These are phyloP conservation scores for Dichomitus squalens DNA, from an alignment of 1,284 basidiomycete genomes.

Conservation along the genomic window DNA sequence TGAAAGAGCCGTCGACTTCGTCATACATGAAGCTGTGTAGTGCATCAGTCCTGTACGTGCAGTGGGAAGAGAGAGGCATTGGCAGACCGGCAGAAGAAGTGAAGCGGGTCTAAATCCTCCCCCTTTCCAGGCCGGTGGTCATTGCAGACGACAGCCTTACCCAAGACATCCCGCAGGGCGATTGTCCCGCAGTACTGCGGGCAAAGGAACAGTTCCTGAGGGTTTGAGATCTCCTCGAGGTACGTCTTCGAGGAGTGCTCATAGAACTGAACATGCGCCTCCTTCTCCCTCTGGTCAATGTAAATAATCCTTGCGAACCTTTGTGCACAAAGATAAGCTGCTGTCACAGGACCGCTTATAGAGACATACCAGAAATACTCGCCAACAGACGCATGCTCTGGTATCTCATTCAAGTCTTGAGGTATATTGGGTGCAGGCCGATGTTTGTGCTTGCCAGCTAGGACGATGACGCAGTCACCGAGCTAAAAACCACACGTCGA, in stretches of 20 bases:
- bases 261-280: constrained; percentile 69
- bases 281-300: constrained; percentile 43
- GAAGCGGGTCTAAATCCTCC: constrained; percentile 17
- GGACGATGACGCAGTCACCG: constrained; percentile 57
- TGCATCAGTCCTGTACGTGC: background rate
- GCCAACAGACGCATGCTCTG: constrained; percentile 41
- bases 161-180: constrained; percentile 35
- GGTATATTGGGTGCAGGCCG: constrained; percentile 30
- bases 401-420: constrained; percentile 34
- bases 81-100: constrained; percentile 64
- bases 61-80: background rate
- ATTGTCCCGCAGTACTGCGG: constrained; percentile 47
- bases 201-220: constrained; percentile 66
- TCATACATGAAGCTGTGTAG: constrained; percentile 26
- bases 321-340: background rate
- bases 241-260: constrained; percentile 63
- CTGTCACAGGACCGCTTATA: background rate
- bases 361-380: constrained; percentile 62
- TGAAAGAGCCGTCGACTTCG: constrained; percentile 34
- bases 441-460: constrained; percentile 37
- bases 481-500: constrained; percentile 38
- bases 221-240: constrained; percentile 56
- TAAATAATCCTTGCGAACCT: constrained; percentile 71
- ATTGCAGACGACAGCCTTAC: constrained; percentile 45
- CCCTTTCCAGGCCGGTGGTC: background rate